phyloP scores from a whole-genome alignment of 2,329 filamentous ascomycete genomes.

The Torrubiellomyces zombiae region DNA sequence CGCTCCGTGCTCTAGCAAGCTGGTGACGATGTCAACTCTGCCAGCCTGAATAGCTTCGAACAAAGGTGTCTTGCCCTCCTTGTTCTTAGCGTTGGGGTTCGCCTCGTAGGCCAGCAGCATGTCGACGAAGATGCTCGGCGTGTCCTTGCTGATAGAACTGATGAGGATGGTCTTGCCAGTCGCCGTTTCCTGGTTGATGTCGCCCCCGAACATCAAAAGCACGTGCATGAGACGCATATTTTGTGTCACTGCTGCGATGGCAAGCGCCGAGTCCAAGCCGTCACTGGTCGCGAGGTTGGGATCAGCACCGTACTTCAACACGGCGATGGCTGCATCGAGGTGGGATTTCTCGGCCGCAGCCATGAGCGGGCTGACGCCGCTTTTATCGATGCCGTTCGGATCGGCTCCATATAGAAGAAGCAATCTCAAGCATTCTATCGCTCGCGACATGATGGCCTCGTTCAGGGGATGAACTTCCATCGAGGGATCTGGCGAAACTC shows the following conservation, averaged over 20 bases:
- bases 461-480: conserved; percentile 30
- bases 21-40: conserved; percentile 37
- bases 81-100: conserved; percentile 41
- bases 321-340: conserved; percentile 36
- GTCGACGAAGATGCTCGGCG: conserved; percentile 36
- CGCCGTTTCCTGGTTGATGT: conserved; percentile 33
- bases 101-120: conserved; percentile 43
- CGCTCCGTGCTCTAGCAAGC: conserved; percentile 36
- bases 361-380: conserved; percentile 33
- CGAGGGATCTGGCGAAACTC: conserved; percentile 33
- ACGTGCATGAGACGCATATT: conserved; percentile 41
- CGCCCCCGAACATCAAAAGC: conserved; percentile 43
- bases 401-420: conserved; percentile 40
- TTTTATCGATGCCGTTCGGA: conserved; percentile 31
- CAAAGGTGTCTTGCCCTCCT: conserved; percentile 44
- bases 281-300: conserved; percentile 33
- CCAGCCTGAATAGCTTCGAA: conserved; percentile 42
- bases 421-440: conserved; percentile 35
- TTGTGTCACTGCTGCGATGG: conserved; percentile 30
- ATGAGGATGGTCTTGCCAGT: conserved; percentile 46
- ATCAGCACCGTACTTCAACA: conserved; percentile 49
- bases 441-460: conserved; percentile 33
- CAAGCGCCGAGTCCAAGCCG: conserved; percentile 37
- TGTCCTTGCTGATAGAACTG: conserved; percentile 40
- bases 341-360: conserved; percentile 34